phyloP scores from a whole-genome alignment of 441 rosid species.

The Populus hybrid region DNA sequence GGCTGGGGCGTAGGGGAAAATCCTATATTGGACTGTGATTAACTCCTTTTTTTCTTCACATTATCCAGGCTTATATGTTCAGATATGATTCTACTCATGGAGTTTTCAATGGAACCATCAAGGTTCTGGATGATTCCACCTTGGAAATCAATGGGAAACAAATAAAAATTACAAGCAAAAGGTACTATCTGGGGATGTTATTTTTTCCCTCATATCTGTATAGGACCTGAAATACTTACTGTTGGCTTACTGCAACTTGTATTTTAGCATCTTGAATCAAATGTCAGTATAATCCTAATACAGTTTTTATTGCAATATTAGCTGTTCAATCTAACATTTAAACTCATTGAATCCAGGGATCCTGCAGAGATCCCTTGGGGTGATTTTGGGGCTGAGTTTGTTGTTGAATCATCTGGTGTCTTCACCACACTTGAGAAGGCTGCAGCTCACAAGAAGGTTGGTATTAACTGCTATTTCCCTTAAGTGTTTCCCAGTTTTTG shows the following conservation, averaged over 20 bases:
- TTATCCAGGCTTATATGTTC: constrained; percentile 83
- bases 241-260: background rate
- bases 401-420: constrained; percentile 93
- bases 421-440: constrained; percentile 89
- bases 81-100: constrained; percentile 98
- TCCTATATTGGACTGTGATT: constrained; percentile 2
- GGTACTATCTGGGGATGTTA: constrained; percentile 39
- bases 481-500: background rate
- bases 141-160: constrained; percentile 89
- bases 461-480: background rate
- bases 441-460: constrained; percentile 78
- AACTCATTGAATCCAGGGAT: constrained; percentile 46
- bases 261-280: background rate
- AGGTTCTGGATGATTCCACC: constrained; percentile 71
- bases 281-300: background rate
- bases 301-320: background rate
- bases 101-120: constrained; percentile 62
- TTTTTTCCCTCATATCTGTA: background rate
- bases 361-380: constrained; percentile 99
- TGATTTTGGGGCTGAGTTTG: constrained; percentile 80
- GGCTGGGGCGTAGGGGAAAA: background rate
- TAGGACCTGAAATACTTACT: background rate
- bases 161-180: constrained; percentile 63
- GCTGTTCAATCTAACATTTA: constrained; percentile 9
- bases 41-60: constrained; percentile 1